Evolutionary conservation across 192 early-diverging fungal genomes (phyloP).

Genomic region (Coemansia sp.): DNA sequence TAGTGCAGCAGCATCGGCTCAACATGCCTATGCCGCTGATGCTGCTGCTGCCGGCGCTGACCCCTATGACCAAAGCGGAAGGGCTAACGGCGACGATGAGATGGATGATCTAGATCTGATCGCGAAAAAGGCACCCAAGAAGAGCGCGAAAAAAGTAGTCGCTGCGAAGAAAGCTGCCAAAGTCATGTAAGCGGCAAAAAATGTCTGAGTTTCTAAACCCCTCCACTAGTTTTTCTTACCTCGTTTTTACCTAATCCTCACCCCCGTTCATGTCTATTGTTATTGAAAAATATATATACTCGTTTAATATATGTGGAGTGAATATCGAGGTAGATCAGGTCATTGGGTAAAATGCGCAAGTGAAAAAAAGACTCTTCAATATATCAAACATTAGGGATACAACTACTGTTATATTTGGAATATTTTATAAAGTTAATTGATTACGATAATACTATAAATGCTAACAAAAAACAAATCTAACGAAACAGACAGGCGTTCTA

Average conservation of each 20-base stretch:
- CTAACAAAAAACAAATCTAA: neutral
- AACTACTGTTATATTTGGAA: neutral
- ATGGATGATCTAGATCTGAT: conserved; percentile 12
- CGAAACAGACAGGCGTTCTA: neutral
- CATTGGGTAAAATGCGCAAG: neutral
- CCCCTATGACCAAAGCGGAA: conserved; percentile 2
- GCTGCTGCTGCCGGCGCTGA: neutral
- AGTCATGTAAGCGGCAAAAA: neutral
- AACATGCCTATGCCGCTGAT: conserved; percentile 10
- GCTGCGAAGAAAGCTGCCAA: neutral
- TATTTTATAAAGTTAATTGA: neutral
- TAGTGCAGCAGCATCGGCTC: conserved; percentile 18
- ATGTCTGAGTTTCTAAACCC: neutral
- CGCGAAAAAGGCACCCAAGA: conserved; percentile 1
- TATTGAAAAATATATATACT: neutral
- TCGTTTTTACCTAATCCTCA: neutral
- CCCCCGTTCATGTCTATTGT: neutral
- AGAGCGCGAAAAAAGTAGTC: neutral
- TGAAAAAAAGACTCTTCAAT: neutral
- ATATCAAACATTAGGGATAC: too few relatives aligned
- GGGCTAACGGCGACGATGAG: neutral
- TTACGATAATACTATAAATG: neutral
- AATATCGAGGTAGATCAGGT: neutral
- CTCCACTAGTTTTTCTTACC: neutral
- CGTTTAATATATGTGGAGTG: neutral